Percentiles rank a stretch among this genome's conserved stretches.
Conservation (phyloP, 2,329 filamentous ascomycete species). For the Purpureocillium lavendulum region DNA sequence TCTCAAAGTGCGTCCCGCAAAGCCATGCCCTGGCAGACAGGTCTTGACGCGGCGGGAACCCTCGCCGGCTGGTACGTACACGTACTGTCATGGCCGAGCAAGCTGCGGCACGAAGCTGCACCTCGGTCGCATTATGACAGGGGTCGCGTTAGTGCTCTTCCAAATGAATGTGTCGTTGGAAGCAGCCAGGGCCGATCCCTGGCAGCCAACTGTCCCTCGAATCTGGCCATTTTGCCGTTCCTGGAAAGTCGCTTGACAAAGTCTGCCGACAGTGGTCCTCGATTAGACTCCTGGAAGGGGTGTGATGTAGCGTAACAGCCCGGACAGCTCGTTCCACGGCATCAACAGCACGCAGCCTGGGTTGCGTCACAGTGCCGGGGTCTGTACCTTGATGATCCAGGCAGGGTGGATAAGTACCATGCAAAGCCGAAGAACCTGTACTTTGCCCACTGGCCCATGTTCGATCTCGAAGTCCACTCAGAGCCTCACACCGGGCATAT, state of each 20-base stretch:
- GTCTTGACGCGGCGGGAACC: too few species aligned
- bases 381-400: neutral
- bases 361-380: conserved; percentile 4
- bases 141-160: conserved; percentile 1
- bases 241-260: neutral
- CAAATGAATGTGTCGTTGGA: neutral
- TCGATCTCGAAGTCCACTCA: too few species aligned
- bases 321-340: conserved; percentile 4
- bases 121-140: neutral
- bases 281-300: conserved; percentile 1
- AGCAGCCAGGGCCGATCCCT: neutral
- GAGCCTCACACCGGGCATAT: neutral
- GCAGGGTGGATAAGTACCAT: neutral
- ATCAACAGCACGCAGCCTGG: conserved; percentile 2
- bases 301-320: neutral
- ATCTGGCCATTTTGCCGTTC: conserved; percentile 1
- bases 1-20: too few species aligned
- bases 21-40: too few species aligned
- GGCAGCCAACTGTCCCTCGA: conserved; percentile 2
- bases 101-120: neutral
- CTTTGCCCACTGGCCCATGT: too few species aligned
- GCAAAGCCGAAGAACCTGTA: neutral
- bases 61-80: too few species aligned
- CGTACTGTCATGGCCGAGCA: too few species aligned
- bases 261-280: neutral